These are phyloP conservation scores for Penicillium sclerotigenum DNA, from an alignment of 2,329 filamentous ascomycete species.

Conservation along the genomic window DNA sequence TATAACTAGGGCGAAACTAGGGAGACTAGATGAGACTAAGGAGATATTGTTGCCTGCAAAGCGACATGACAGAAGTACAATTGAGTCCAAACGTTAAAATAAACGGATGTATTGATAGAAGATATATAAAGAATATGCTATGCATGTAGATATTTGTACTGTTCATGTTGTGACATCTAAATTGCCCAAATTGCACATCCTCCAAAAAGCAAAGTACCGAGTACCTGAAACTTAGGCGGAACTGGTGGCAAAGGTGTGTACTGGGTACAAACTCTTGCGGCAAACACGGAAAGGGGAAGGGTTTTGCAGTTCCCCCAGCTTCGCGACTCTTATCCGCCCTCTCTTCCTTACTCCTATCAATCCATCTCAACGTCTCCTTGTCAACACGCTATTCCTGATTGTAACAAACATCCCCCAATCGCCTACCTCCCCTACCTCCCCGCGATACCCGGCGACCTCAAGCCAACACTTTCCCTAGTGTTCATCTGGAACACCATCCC, in stretches of 20 bases:
- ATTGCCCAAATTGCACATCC: neutral
- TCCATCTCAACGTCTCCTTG: neutral
- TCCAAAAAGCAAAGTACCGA: neutral
- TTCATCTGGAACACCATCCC: neutral
- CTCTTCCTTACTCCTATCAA: neutral
- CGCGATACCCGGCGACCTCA: neutral
- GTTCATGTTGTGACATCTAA: neutral
- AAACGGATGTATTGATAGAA: neutral
- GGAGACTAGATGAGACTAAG: too few relatives aligned
- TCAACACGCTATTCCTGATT: neutral
- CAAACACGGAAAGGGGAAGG: conserved; percentile 7
- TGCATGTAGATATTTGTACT: neutral
- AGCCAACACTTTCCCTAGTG: neutral
- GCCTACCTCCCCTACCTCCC: neutral
- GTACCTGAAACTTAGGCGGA: neutral
- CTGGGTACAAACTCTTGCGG: neutral
- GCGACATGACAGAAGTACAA: neutral
- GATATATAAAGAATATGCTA: neutral
- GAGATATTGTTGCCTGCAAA: neutral
- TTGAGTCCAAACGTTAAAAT: neutral
- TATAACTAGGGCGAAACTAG: too few relatives aligned
- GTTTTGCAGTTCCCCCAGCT: conserved; percentile 4
- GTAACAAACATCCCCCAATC: neutral
- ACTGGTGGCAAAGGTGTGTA: neutral
- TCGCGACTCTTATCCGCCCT: conserved; percentile 1